Conservation (phyloP, 495 filamentous ascomycete species). For the Bombardia bombarda region DNA sequence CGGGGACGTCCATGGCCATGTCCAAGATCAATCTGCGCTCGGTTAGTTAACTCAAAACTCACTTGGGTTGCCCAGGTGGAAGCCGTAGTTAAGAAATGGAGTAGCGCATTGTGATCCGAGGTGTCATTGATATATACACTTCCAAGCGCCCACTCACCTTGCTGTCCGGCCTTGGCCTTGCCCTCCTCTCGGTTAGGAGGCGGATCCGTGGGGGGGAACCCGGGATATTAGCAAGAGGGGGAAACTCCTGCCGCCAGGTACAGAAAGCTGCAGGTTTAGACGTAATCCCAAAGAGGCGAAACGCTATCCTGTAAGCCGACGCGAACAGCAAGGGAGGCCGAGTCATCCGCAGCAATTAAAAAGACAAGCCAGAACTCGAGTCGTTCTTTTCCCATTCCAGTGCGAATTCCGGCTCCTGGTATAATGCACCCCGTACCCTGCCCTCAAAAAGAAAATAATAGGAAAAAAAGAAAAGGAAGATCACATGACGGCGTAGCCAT, state of each 20-base stretch:
- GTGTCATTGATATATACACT: slow-evolving; percentile 39
- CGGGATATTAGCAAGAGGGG: slow-evolving; percentile 6
- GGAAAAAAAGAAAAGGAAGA: slow-evolving; percentile 17
- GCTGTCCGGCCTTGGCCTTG: slow-evolving; percentile 35
- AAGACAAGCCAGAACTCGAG: slow-evolving; percentile 7
- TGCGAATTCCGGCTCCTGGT: slow-evolving; percentile 14
- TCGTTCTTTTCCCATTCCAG: slow-evolving; percentile 13
- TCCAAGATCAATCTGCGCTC: slow-evolving; percentile 8
- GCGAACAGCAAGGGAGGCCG: slow-evolving; percentile 25
- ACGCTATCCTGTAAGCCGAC: slow-evolving; percentile 11
- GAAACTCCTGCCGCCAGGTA: slow-evolving; percentile 4
- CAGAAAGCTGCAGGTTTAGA: slow-evolving; percentile 1
- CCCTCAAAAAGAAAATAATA: slow-evolving; percentile 18
- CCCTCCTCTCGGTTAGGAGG: slow-evolving; percentile 19
- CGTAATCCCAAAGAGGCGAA: slow-evolving; percentile 2
- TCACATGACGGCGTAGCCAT: slow-evolving; percentile 20
- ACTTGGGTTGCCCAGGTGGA: slow-evolving; percentile 3
- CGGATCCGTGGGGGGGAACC: slow-evolving; percentile 6
- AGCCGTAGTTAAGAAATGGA: slow-evolving; percentile 11
- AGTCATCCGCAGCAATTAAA: slow-evolving; percentile 2
- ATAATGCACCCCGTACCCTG: slow-evolving; percentile 16
- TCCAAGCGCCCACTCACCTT: slow-evolving; percentile 36
- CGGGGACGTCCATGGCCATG: background rate
- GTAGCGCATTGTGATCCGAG: slow-evolving; percentile 22
- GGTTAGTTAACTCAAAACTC: slow-evolving; percentile 18